phyloP scores from a whole-genome alignment of 2,329 filamentous ascomycete species.

The Paracoccidioides lutzii region DNA sequence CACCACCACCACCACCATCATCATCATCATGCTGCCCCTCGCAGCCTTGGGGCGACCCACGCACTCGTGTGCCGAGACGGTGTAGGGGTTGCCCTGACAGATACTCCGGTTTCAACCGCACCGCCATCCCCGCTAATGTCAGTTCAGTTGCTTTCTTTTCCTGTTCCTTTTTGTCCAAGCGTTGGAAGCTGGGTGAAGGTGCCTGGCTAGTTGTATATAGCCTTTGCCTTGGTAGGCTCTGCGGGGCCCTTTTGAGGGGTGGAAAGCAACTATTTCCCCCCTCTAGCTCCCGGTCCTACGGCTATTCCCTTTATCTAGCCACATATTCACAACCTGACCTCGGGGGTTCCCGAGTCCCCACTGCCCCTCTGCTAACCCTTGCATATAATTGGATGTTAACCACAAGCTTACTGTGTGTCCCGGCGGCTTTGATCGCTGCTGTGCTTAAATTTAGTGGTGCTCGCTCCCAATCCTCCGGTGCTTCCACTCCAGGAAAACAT shows the following conservation, averaged over 20 bases:
- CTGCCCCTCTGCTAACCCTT: not conserved
- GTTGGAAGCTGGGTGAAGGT: not conserved
- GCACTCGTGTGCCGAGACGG: constrained; percentile 30
- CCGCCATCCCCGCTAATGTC: constrained; percentile 51
- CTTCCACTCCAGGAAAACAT: constrained; percentile 62
- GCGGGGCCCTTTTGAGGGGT: constrained; percentile 4
- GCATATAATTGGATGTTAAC: not conserved
- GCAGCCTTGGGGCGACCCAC: constrained; percentile 27
- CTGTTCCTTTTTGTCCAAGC: not conserved
- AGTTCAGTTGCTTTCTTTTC: constrained; percentile 19
- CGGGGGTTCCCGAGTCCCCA: not conserved
- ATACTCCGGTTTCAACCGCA: constrained; percentile 51
- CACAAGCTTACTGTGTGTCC: not conserved
- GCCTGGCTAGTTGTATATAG: not conserved
- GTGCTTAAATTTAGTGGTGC: constrained; percentile 41
- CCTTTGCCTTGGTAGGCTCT: not conserved
- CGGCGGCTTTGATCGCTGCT: not conserved
- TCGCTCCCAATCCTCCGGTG: constrained; percentile 59
- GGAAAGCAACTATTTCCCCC: no score
- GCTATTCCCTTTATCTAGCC: constrained; percentile 2
- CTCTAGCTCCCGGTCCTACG: constrained; percentile 3
- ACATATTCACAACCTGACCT: not conserved
- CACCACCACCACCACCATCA: constrained; percentile 24
- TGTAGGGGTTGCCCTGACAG: constrained; percentile 44
- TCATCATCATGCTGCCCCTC: constrained; percentile 11